phyloP scores from a whole-genome alignment of 768 basidiomycete genomes.

The Favolaschia claudopus region DNA sequence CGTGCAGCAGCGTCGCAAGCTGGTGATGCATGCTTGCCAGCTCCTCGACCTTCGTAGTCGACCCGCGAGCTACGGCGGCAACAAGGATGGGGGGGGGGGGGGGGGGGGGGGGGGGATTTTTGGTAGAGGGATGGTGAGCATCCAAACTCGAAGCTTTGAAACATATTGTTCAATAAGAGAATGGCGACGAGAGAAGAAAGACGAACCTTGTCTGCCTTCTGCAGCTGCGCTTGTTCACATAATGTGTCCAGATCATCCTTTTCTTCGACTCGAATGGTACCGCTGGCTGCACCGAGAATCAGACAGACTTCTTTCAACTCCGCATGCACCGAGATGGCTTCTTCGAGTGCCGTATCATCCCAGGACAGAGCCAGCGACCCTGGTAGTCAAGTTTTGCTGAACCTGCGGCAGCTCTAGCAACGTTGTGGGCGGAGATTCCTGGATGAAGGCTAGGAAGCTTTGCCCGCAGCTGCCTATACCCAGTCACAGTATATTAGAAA shows the following conservation, averaged over 20 bases:
- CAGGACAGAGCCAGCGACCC: conserved; percentile 25
- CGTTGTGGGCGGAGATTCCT: conserved; percentile 17
- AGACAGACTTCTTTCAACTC: conserved; percentile 20
- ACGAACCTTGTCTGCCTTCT: conserved; percentile 28
- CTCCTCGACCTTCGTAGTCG: conserved; percentile 22
- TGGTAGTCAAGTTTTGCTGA: conserved; percentile 16
- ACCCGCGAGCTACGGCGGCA: conserved; percentile 39
- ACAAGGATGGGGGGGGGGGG: conserved; percentile 45
- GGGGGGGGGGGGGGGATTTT: conserved; percentile 40
- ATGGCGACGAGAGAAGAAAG: conserved; percentile 24
- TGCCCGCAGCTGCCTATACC: conserved; percentile 15
- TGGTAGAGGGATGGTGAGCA: background rate
- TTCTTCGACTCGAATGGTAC: conserved; percentile 15
- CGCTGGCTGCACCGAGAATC: conserved; percentile 21
- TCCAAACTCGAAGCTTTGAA: background rate
- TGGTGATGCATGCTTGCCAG: conserved; percentile 20
- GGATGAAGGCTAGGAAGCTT: conserved; percentile 19
- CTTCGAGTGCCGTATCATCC: conserved; percentile 30
- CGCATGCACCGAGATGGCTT: conserved; percentile 12
- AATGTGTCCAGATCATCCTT: conserved; percentile 20
- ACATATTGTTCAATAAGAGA: background rate
- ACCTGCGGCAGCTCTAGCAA: background rate
- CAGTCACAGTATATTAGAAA: no score
- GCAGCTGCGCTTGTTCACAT: conserved; percentile 13
- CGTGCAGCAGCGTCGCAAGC: conserved; percentile 35